Conservation (phyloP, 2,329 filamentous ascomycete species). For the Bipolaris zeicola region DNA sequence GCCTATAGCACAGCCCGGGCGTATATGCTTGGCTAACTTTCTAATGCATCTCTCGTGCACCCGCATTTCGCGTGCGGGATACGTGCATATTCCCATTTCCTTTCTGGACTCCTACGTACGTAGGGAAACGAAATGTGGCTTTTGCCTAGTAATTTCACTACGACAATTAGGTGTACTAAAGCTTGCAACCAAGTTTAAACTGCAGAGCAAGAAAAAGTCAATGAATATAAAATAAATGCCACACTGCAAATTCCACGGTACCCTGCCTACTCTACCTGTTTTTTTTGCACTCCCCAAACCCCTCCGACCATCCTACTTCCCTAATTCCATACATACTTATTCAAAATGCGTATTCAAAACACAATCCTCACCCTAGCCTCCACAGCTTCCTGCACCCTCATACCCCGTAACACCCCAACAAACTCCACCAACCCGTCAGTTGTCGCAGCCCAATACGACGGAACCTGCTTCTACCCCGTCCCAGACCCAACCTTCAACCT, state of each 20-base stretch:
- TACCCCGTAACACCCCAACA: conserved; percentile 16
- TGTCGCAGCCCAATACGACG: conserved; percentile 31
- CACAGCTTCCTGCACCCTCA: conserved; percentile 21
- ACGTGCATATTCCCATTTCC: not conserved
- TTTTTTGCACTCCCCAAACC: too few relatives aligned
- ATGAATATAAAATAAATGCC: not conserved
- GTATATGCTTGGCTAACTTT: conserved; percentile 4
- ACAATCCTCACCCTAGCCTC: conserved; percentile 26
- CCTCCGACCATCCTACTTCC: not conserved
- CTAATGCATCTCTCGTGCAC: not conserved
- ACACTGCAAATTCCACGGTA: too few relatives aligned
- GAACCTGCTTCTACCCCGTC: conserved; percentile 36
- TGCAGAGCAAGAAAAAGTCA: not conserved
- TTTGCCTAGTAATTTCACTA: not conserved
- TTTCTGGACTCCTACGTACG: too few relatives aligned
- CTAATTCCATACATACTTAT: not conserved
- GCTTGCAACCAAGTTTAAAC: not conserved
- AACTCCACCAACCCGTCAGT: conserved; percentile 19
- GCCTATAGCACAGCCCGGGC: conserved; percentile 4
- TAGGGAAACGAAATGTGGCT: not conserved
- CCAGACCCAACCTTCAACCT: conserved; percentile 35
- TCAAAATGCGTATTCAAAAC: conserved; percentile 26
- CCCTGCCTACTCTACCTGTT: too few relatives aligned
- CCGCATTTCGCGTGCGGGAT: not conserved
- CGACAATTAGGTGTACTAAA: too few relatives aligned